Percentiles rank a stretch among this genome's conserved stretches.
Evolutionary conservation across 306 rosid genomes (phyloP).

Genomic region (Herpetospermum pedunculosum): DNA sequence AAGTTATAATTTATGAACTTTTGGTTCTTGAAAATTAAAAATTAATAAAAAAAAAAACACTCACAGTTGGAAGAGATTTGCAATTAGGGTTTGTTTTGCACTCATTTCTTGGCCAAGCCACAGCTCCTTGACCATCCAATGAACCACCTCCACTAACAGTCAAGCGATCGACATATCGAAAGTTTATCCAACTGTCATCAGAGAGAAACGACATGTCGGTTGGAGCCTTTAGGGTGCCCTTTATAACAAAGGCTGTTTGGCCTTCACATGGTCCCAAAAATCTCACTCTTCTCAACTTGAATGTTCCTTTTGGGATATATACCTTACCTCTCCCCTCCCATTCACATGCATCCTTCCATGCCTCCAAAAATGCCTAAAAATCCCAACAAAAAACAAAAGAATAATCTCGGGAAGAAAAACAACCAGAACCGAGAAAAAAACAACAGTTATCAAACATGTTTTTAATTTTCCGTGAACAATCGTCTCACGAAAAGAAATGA

Average conservation of each 20-base stretch:
- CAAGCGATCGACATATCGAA: conserved; percentile 25
- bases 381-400: background rate
- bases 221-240: conserved; percentile 38
- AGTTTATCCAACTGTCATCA: conserved; percentile 33
- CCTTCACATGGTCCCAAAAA: conserved; percentile 51
- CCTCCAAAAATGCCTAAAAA: conserved; percentile 23
- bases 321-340: conserved; percentile 23
- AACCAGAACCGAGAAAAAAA: background rate
- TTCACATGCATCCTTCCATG: conserved; percentile 31
- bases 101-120: conserved; percentile 32
- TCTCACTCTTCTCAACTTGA: conserved; percentile 12
- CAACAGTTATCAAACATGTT: background rate
- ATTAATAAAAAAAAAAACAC: background rate
- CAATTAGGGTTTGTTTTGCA: conserved; percentile 24
- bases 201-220: conserved; percentile 8
- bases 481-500: no score
- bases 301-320: conserved; percentile 32
- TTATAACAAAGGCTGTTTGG: conserved; percentile 17
- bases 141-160: conserved; percentile 36
- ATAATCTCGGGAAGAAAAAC: no score
- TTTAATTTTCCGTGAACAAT: no score
- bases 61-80: conserved; percentile 24
- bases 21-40: background rate
- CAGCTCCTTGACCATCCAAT: conserved; percentile 44
- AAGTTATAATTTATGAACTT: background rate